A percentile compares a stretch with the other conserved stretches of the same genome.
These are phyloP conservation scores for Gymnopilus dilepis DNA, from an alignment of 768 basidiomycete genomes.

Conservation along the genomic window DNA sequence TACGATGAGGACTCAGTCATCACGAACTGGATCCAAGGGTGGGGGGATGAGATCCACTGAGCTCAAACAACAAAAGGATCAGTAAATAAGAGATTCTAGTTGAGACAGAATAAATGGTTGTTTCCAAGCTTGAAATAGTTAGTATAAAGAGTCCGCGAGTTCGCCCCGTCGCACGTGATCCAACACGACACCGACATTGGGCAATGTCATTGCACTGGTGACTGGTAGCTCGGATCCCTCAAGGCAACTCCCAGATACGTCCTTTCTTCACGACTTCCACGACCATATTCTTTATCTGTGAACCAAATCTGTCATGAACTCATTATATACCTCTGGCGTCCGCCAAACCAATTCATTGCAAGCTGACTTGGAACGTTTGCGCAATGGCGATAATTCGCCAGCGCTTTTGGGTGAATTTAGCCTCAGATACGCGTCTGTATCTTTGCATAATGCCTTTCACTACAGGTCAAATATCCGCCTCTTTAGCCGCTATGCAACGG, in stretches of 20 bases:
- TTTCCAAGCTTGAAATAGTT: too few species aligned
- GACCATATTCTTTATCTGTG: neutral
- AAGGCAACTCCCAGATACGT: neutral
- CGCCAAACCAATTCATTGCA: constrained; percentile 90
- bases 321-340: constrained; percentile 91
- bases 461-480: constrained; percentile 98
- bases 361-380: constrained; percentile 83
- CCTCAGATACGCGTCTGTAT: neutral
- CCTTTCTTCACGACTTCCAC: neutral
- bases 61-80: neutral
- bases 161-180: constrained; percentile 8
- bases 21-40: constrained; percentile 13
- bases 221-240: neutral
- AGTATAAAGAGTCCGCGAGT: too few species aligned
- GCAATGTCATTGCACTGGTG: neutral
- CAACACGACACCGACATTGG: neutral
- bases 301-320: constrained; percentile 75
- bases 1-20: neutral
- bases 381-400: constrained; percentile 79
- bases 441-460: neutral
- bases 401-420: constrained; percentile 76
- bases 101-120: too few species aligned
- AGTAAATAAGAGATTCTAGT: too few species aligned
- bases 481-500: constrained; percentile 90
- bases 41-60: neutral